Conservation (phyloP, 257 asterid genomes). For the Marsdenia floribunda region DNA sequence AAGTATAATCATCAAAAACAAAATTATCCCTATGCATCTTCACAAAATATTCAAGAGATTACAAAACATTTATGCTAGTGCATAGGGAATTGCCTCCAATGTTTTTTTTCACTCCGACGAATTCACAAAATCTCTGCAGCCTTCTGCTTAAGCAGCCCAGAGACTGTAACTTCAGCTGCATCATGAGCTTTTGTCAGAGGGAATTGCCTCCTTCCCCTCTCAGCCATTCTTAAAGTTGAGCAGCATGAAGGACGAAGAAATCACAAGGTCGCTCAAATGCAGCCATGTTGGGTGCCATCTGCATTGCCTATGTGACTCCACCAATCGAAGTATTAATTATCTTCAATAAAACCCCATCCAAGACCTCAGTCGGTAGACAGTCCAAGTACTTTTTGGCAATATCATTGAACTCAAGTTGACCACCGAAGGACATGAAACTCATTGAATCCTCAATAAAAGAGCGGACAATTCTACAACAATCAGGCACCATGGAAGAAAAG, state of each 20-base stretch:
- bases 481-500: constrained; percentile 90
- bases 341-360: constrained; percentile 78
- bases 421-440: constrained; percentile 94
- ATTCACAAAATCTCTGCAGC: too few species aligned
- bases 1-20: too few species aligned
- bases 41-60: too few species aligned
- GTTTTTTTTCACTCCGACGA: too few species aligned
- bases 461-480: constrained; percentile 92
- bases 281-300: constrained; percentile 97
- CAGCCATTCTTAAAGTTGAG: constrained; percentile 92
- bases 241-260: constrained; percentile 93
- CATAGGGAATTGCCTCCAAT: too few species aligned
- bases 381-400: constrained; percentile 91
- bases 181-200: constrained; percentile 79
- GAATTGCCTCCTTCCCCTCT: constrained; percentile 75
- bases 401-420: constrained; percentile 84
- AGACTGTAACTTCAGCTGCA: constrained; percentile 77
- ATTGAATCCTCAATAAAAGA: constrained; percentile 91
- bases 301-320: constrained; percentile 95
- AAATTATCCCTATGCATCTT: too few species aligned
- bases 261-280: constrained; percentile 97
- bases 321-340: constrained; percentile 53
- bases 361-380: constrained; percentile 75
- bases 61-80: too few species aligned
- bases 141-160: constrained; percentile 86